phyloP scores from a whole-genome alignment of 1,284 basidiomycete species.

The Phlebopus sp. region DNA sequence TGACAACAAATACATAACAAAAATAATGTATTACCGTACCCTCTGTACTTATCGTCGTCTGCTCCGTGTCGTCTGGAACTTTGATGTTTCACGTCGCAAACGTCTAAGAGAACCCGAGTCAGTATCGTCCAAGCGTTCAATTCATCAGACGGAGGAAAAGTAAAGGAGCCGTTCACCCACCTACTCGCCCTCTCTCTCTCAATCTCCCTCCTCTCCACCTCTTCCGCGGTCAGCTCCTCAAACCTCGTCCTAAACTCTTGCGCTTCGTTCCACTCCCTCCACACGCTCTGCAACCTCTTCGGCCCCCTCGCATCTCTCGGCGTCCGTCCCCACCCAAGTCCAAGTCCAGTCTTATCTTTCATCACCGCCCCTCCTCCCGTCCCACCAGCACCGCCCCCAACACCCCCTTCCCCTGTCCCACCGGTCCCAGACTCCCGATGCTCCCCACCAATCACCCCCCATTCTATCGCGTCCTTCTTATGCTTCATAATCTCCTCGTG shows the following conservation, averaged over 20 bases:
- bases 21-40: too few relatives aligned
- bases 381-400: constrained; percentile 11
- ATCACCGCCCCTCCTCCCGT: constrained; percentile 36
- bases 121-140: neutral
- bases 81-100: constrained; percentile 70
- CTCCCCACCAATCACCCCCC: constrained; percentile 77
- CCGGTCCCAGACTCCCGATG: constrained; percentile 29
- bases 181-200: constrained; percentile 80
- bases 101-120: constrained; percentile 41
- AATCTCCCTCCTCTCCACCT: constrained; percentile 83
- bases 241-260: constrained; percentile 91
- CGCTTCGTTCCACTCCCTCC: constrained; percentile 93
- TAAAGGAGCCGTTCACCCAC: constrained; percentile 28
- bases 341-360: constrained; percentile 78
- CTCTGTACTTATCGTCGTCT: constrained; percentile 36
- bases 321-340: constrained; percentile 66
- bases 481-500: constrained; percentile 95
- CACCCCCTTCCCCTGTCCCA: constrained; percentile 22
- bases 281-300: constrained; percentile 82
- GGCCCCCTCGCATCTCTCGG: constrained; percentile 75
- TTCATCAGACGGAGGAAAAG: neutral
- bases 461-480: constrained; percentile 92
- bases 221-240: constrained; percentile 84
- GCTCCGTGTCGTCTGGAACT: constrained; percentile 60
- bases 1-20: too few relatives aligned